Percentiles rank a stretch among this genome's conserved stretches.
Evolutionary conservation across 2,329 filamentous ascomycete species (phyloP).

Genomic region (Diaporthe caulivora): DNA sequence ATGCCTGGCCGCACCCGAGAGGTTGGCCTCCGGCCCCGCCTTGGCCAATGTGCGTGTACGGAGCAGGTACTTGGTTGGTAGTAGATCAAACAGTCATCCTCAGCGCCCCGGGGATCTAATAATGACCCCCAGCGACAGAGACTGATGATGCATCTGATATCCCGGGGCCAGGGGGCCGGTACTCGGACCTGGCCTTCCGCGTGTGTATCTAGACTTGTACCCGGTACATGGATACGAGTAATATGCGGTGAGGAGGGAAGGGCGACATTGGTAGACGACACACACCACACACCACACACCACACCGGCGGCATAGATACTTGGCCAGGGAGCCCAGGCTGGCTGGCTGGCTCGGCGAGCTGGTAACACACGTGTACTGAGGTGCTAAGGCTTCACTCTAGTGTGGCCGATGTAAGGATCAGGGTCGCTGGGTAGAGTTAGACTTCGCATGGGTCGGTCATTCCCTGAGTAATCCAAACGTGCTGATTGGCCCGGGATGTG

Average conservation of each 20-base stretch:
- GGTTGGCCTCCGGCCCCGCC: not conserved
- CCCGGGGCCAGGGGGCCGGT: not conserved
- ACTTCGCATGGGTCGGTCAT: constrained; percentile 13
- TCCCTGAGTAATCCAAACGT: constrained; percentile 26
- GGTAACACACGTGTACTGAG: not conserved
- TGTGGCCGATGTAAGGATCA: constrained; percentile 26
- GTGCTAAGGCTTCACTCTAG: constrained; percentile 4
- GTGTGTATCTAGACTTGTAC: not conserved
- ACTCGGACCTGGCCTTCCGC: not conserved
- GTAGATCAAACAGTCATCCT: not conserved
- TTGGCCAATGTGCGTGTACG: no score
- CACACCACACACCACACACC: no score
- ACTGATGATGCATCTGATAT: not conserved
- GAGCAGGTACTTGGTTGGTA: no score
- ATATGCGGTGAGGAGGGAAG: constrained; percentile 19
- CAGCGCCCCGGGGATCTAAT: constrained; percentile 17
- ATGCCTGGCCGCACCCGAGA: not conserved
- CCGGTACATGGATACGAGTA: not conserved
- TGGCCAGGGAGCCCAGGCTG: no score
- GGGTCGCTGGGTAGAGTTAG: constrained; percentile 22
- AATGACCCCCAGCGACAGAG: not conserved
- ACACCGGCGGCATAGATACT: not conserved
- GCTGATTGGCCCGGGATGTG: constrained; percentile 21
- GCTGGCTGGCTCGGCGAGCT: no score
- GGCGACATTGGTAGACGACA: not conserved